Percentiles rank a stretch among this genome's conserved stretches.
Evolutionary conservation across 495 filamentous ascomycete genomes (phyloP).

Genomic region (Cercophora sp.): DNA sequence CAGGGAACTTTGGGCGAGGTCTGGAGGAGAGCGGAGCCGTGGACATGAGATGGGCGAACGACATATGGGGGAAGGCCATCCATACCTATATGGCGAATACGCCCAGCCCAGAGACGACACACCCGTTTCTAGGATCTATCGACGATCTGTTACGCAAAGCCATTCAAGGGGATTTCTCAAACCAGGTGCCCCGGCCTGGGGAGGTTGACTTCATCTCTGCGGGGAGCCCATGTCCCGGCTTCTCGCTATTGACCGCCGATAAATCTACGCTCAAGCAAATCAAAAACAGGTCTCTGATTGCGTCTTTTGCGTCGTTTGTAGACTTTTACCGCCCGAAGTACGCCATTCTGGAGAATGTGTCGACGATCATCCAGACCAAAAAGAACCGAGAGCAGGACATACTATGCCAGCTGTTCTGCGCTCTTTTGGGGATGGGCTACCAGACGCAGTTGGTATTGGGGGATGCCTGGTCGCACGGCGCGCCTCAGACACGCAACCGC

Average conservation of each 20-base stretch:
- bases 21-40: slow-evolving; percentile 67
- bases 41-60: slow-evolving; percentile 59
- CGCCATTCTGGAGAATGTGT: slow-evolving; percentile 70
- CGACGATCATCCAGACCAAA: slow-evolving; percentile 48
- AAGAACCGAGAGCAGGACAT: slow-evolving; percentile 49
- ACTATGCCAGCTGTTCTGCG: slow-evolving; percentile 63
- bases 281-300: slow-evolving; percentile 66
- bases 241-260: slow-evolving; percentile 55
- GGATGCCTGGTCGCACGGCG: slow-evolving; percentile 66
- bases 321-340: slow-evolving; percentile 71
- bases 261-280: slow-evolving; percentile 43
- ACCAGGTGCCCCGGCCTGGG: slow-evolving; percentile 49
- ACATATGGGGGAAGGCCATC: slow-evolving; percentile 57
- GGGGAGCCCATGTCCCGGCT: slow-evolving; percentile 72
- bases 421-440: slow-evolving; percentile 69
- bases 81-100: slow-evolving; percentile 66
- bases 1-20: slow-evolving; percentile 69
- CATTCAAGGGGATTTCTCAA: slow-evolving; percentile 43
- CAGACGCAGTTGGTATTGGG: slow-evolving; percentile 59
- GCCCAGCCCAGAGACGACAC: slow-evolving; percentile 18
- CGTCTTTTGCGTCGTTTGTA: slow-evolving; percentile 66
- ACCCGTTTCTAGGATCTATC: slow-evolving; percentile 63
- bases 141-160: slow-evolving; percentile 60
- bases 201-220: slow-evolving; percentile 66
- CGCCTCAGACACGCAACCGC: slow-evolving; percentile 57